Conservation (phyloP, 2,329 filamentous ascomycete genomes). For the Colletotrichum viniferum region DNA sequence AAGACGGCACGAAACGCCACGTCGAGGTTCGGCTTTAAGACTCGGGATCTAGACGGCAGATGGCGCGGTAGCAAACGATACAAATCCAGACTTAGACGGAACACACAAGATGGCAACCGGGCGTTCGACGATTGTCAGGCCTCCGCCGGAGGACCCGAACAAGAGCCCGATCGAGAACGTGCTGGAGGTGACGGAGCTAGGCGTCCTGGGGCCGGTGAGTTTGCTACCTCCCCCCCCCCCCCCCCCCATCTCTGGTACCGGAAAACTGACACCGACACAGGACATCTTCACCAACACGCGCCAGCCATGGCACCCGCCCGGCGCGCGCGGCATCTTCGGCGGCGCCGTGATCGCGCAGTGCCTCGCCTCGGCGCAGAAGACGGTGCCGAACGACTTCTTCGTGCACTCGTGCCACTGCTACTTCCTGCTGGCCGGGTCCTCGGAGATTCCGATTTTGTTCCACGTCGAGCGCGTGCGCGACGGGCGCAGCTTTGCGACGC, state of each 20-base stretch:
- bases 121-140: constrained; percentile 69
- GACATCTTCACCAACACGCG: constrained; percentile 96
- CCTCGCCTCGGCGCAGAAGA: constrained; percentile 85
- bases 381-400: constrained; percentile 79
- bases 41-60: background rate
- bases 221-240: too few species aligned
- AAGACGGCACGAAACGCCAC: background rate
- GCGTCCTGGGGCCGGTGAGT: constrained; percentile 74
- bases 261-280: constrained; percentile 39
- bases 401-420: constrained; percentile 99
- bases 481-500: constrained; percentile 85
- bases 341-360: constrained; percentile 93
- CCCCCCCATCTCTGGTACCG: too few species aligned
- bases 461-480: constrained; percentile 94
- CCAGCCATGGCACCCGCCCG: constrained; percentile 88
- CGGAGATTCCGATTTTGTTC: constrained; percentile 86
- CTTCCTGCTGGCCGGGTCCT: constrained; percentile 90
- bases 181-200: constrained; percentile 82
- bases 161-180: constrained; percentile 88
- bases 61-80: background rate
- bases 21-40: background rate
- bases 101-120: constrained; percentile 18
- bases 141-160: constrained; percentile 72
- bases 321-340: constrained; percentile 92
- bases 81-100: background rate